Base-by-base conservation (phyloP, 768 basidiomycete species). In the Termitomyces sp. region DNA sequence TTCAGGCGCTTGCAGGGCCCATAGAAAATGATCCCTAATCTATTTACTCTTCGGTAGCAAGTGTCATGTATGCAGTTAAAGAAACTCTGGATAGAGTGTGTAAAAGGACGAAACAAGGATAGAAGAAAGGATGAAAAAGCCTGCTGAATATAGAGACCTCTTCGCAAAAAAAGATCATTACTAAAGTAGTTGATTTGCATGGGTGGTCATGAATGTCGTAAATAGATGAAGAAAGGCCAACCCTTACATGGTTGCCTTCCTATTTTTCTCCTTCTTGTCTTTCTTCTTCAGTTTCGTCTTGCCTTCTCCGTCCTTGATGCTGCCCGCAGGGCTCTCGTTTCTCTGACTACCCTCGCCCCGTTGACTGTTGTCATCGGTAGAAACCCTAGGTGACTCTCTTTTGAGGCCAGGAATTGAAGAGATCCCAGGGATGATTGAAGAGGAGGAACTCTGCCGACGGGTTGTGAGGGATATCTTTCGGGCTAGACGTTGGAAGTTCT, bases 401-500 rank as follows among this genome's bases (percentile, higher is more conserved):
- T 81, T 85, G 61, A 87, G 72, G n/a, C 81, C 80, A 54, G 84
- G 81, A 40, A 82, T 75, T 32, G 52, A 46, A 17, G 60, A 49
- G 60, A 87, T 73, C 32, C 80, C 80, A 57, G 84, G 81, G 29
- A 82, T 75, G 42, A 84, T 80, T 8, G 79, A 81, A 17, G 82
- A 77, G 10, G 79, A 82, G 37, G 79, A 82, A 42, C 81, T 83
- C 63, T 83, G 82, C 32, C 86, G 82, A 50, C 83, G 81, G 0
- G 86, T 82, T 34, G 78, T 82, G 48, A 90, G 72, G 10, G 91
- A 92, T 59, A 94, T 87, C 63, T 85, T 79, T 62, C 90, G 79
- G 15, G 91, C 92, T 42, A 94, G 70, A 17, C 90, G 83, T 71
- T 92, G 90, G 79, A 94, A 91, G 68, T 93, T 93, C 71, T 94